Conservation (phyloP, 345 rosid species). For the Pseudoturritis turrita region DNA sequence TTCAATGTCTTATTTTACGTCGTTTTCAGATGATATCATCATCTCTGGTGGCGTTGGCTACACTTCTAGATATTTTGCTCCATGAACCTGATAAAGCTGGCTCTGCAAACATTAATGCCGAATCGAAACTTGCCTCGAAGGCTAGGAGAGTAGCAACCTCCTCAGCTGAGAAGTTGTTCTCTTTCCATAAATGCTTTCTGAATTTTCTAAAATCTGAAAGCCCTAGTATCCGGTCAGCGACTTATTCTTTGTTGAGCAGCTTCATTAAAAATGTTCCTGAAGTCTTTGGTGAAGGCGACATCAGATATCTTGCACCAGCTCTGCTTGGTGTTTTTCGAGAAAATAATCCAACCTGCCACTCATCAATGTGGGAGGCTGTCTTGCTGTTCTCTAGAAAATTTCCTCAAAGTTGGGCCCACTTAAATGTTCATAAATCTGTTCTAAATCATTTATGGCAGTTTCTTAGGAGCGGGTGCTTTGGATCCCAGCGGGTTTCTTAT, state of each 20-base stretch:
- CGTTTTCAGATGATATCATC: constrained; percentile 72
- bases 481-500: constrained; percentile 85
- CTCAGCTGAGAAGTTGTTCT: constrained; percentile 74
- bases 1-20: constrained; percentile 18
- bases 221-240: constrained; percentile 71
- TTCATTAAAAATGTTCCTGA: constrained; percentile 68
- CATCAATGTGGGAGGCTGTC: constrained; percentile 87
- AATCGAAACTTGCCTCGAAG: constrained; percentile 64
- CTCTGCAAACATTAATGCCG: constrained; percentile 48
- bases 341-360: constrained; percentile 80
- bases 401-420: constrained; percentile 68
- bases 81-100: constrained; percentile 51
- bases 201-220: constrained; percentile 71
- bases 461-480: constrained; percentile 82
- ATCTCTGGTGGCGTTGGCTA: constrained; percentile 79
- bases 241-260: constrained; percentile 67
- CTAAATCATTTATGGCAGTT: constrained; percentile 69
- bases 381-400: constrained; percentile 69
- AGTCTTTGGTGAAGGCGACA: constrained; percentile 54
- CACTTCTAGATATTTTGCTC: constrained; percentile 74
- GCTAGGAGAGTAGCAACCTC: constrained; percentile 68
- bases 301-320: constrained; percentile 58
- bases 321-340: constrained; percentile 87
- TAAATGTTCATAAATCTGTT: constrained; percentile 66
- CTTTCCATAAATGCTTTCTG: constrained; percentile 62